Evolutionary conservation across 1,139 yeast species (phyloP).

Genomic region (Geotrichum europaeum): DNA sequence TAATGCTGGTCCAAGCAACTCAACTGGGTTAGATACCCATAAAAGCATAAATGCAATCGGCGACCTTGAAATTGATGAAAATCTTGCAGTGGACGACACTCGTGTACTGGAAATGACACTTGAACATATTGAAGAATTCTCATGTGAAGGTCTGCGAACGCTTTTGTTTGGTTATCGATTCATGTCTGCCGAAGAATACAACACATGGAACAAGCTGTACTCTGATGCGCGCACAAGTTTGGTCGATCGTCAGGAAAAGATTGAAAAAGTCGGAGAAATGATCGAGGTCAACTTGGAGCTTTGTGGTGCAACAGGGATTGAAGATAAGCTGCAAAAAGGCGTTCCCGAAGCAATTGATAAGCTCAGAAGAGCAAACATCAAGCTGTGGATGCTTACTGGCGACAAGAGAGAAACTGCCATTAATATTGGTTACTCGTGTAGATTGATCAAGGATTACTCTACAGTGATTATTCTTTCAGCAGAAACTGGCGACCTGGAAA

Average conservation of each 20-base stretch:
- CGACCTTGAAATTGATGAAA: constrained; percentile 54
- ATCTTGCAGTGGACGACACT: constrained; percentile 63
- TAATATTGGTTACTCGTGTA: constrained; percentile 92
- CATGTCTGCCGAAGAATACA: constrained; percentile 55
- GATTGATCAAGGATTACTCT: constrained; percentile 86
- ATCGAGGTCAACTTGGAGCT: constrained; percentile 64
- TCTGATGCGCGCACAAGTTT: constrained; percentile 73
- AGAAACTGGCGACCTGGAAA: constrained; percentile 43
- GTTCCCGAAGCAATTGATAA: constrained; percentile 93
- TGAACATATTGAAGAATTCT: constrained; percentile 87
- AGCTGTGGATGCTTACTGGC: constrained; percentile 97
- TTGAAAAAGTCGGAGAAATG: constrained; percentile 66
- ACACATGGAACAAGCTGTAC: constrained; percentile 60
- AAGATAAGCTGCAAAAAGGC: constrained; percentile 92
- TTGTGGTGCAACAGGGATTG: constrained; percentile 93
- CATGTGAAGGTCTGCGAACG: constrained; percentile 91
- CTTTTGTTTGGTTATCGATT: constrained; percentile 75
- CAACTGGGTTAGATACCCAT: no score
- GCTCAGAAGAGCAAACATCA: constrained; percentile 85
- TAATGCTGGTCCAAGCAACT: no score
- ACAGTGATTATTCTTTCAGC: constrained; percentile 71
- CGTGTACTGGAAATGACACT: constrained; percentile 76
- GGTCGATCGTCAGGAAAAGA: constrained; percentile 54
- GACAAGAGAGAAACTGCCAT: constrained; percentile 97
- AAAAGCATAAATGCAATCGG: no score